A percentile compares a stretch with the other conserved stretches of the same genome.
phyloP scores from a whole-genome alignment of 176 grass and related monocot genomes.

The Oryza officinalis region DNA sequence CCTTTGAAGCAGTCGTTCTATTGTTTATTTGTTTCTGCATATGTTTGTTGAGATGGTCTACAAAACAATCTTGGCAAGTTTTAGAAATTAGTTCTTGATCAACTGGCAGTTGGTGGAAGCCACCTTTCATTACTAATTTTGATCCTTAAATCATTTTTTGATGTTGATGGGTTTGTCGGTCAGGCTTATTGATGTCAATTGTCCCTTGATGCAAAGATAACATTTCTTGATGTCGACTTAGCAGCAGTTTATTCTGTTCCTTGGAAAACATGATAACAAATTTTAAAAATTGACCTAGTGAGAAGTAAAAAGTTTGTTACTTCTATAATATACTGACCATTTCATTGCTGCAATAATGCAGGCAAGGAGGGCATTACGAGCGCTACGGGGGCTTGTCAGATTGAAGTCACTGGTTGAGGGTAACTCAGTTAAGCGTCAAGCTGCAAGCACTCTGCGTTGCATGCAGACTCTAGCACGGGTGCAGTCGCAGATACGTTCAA shows the following conservation, averaged over 20 bases:
- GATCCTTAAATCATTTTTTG: constrained; percentile 44
- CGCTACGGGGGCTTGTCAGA: constrained; percentile 82
- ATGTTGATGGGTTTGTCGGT: constrained; percentile 40
- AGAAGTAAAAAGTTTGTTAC: not conserved
- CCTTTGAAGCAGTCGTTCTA: not conserved
- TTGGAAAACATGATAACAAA: constrained; percentile 4
- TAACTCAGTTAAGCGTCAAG: constrained; percentile 93
- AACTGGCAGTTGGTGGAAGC: constrained; percentile 52
- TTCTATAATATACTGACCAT: constrained; percentile 16
- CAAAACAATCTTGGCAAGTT: constrained; percentile 25
- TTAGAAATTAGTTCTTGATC: constrained; percentile 29
- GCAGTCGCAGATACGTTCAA: constrained; percentile 81
- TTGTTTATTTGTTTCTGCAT: constrained; percentile 15
- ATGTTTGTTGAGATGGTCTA: constrained; percentile 19
- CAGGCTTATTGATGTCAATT: constrained; percentile 15
- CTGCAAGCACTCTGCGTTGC: constrained; percentile 81
- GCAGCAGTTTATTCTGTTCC: not conserved
- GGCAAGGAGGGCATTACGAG: constrained; percentile 91
- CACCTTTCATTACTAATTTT: constrained; percentile 48
- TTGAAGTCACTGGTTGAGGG: constrained; percentile 89
- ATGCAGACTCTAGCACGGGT: constrained; percentile 95
- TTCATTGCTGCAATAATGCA: constrained; percentile 34
- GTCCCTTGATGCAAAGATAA: constrained; percentile 11
- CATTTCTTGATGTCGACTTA: not conserved
- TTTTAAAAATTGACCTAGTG: constrained; percentile 1